Evolutionary conservation across 73 alveolate genomes (phyloP).

Genomic region (Paramecium sexaurelia): DNA sequence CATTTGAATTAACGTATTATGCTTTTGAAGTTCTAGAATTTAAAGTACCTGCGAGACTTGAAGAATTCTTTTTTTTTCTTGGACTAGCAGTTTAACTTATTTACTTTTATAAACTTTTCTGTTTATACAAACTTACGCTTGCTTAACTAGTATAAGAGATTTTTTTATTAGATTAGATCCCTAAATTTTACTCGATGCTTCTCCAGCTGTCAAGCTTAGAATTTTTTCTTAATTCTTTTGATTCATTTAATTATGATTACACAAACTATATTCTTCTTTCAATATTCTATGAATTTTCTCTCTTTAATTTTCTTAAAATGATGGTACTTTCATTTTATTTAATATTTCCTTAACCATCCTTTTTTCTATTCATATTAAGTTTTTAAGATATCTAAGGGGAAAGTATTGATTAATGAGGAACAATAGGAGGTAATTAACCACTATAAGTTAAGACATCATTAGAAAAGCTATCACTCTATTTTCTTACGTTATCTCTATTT

Average conservation of each 20-base stretch:
- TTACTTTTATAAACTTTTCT: neutral
- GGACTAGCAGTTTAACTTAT: neutral
- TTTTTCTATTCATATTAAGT: neutral
- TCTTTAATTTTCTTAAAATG: neutral
- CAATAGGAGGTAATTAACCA: neutral
- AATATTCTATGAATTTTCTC: neutral
- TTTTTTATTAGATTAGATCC: neutral
- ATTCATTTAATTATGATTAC: neutral
- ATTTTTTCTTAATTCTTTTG: conserved; percentile 18
- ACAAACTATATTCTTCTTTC: neutral
- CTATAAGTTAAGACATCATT: neutral
- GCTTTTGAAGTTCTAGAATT: conserved; percentile 21
- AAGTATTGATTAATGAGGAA: neutral
- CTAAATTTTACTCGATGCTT: neutral
- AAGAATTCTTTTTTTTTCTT: neutral
- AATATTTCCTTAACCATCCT: neutral
- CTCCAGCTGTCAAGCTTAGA: conserved; percentile 17
- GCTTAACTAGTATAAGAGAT: neutral
- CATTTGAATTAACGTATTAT: neutral
- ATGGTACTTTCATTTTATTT: neutral
- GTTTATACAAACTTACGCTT: neutral
- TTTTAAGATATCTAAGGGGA: neutral
- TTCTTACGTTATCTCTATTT: neutral
- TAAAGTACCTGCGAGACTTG: neutral
- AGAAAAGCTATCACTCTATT: conserved; percentile 15